Percentiles rank a stretch among this genome's conserved stretches.
phyloP scores from a whole-genome alignment of 2,329 filamentous ascomycete species.

The Phialophora chinensis region DNA sequence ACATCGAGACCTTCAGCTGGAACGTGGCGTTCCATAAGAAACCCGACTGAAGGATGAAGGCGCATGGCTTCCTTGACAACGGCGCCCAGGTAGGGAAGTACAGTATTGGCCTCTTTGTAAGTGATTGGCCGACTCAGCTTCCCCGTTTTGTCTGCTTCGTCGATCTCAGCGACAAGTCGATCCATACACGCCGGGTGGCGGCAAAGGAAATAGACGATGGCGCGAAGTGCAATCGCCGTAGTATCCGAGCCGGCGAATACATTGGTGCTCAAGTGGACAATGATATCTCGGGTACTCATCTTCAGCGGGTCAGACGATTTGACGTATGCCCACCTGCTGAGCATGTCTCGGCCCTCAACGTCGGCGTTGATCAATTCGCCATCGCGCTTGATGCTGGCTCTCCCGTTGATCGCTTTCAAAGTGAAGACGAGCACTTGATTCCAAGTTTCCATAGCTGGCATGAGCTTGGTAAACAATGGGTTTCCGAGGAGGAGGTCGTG shows the following conservation, averaged over 20 bases:
- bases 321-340: constrained; percentile 43
- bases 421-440: constrained; percentile 45
- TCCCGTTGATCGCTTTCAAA: constrained; percentile 44
- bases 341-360: constrained; percentile 40
- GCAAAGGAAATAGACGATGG: constrained; percentile 74
- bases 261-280: constrained; percentile 43
- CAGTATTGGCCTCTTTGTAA: constrained; percentile 39
- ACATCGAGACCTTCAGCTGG: constrained; percentile 34
- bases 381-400: constrained; percentile 40
- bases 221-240: constrained; percentile 35
- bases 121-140: constrained; percentile 32
- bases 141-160: constrained; percentile 26
- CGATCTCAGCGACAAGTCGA: constrained; percentile 33
- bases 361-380: constrained; percentile 40
- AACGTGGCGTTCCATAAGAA: constrained; percentile 40
- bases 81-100: constrained; percentile 32
- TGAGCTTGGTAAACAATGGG: constrained; percentile 42
- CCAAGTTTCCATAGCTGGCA: constrained; percentile 47
- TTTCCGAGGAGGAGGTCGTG: constrained; percentile 43
- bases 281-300: constrained; percentile 42
- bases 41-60: constrained; percentile 39
- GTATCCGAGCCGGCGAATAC: constrained; percentile 41
- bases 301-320: constrained; percentile 42
- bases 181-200: constrained; percentile 57
- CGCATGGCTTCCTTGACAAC: constrained; percentile 36